Base-by-base conservation (phyloP, 352 stramenopile species). In the Globisporangium carolinianum region DNA sequence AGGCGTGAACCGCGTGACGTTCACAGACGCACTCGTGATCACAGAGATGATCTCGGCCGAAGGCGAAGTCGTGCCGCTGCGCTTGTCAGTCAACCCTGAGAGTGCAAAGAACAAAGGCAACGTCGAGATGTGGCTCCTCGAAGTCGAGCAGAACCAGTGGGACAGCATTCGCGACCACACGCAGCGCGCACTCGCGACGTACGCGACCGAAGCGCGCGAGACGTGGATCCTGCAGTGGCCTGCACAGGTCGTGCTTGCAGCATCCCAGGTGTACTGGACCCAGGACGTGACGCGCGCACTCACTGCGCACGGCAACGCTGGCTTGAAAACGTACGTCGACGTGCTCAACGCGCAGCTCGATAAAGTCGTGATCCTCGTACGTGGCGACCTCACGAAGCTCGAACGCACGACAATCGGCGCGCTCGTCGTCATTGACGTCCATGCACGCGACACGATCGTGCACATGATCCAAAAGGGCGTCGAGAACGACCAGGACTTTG, bases 231-330 rank as follows among this genome's bases (percentile, higher is more conserved):
- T 98, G 1, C 75, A 96, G 32, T 98, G 93, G 94, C 93, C 94
- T 6, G 94, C 90, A 0, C 94, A 98, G 68, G 90, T 97, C 24
- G 89, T 98, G 5, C 71, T 98, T 2, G 94, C 84, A 5, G 88
- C 87, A 3, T 96, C 82, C 4, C 88, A 97, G 60, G 85, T 98
- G 8, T 98, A 96, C 64, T 98, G 94, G 94, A 98, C 94, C 1
- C 76, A 92, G 47, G 87, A 98, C 53, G 91, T 97, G 10, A 95
- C 91, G 4, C 66, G 78, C 18, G 83, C 91, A 4, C 93, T 98
- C 62, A 79, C 76, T 15, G 64, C 63, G 12, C 84, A 83, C 14
- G 85, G 80, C 6, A 83, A 86, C 36, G 68, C 67, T 6, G 88
- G 79, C 0, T 71, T 98, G 9, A 72, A 85, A 45, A 61, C 79